Conservation (phyloP, 305 asterid species). For the Fraxinus velutina region DNA sequence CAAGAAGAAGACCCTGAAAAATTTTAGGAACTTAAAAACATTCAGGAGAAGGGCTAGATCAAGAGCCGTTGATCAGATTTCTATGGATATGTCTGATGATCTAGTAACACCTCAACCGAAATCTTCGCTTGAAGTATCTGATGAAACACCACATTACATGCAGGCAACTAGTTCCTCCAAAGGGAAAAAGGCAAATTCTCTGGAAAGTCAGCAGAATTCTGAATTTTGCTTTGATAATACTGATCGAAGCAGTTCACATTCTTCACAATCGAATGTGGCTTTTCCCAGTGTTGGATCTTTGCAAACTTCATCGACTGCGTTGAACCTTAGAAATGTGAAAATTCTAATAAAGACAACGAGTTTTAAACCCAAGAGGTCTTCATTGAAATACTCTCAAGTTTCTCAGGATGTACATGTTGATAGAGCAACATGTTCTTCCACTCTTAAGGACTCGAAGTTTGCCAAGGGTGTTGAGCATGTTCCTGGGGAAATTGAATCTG, state of each 20-base stretch:
- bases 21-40: slow-evolving; percentile 37
- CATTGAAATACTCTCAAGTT: slow-evolving; percentile 22
- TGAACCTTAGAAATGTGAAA: slow-evolving; percentile 49
- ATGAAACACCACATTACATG: slow-evolving; percentile 39
- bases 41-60: slow-evolving; percentile 44
- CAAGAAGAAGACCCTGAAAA: slow-evolving; percentile 26
- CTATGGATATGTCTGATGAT: slow-evolving; percentile 28
- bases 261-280: slow-evolving; percentile 14
- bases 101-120: slow-evolving; percentile 15
- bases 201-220: slow-evolving; percentile 30
- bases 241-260: slow-evolving; percentile 26
- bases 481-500: slow-evolving; percentile 27
- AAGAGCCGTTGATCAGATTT: slow-evolving; percentile 26
- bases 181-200: slow-evolving; percentile 35
- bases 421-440: slow-evolving; percentile 75
- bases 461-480: slow-evolving; percentile 38
- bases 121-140: slow-evolving; percentile 31
- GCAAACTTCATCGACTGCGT: slow-evolving; percentile 33
- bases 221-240: slow-evolving; percentile 40
- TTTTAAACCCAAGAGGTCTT: slow-evolving; percentile 51
- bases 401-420: slow-evolving; percentile 36
- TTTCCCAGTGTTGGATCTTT: slow-evolving; percentile 19
- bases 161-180: slow-evolving; percentile 44
- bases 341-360: slow-evolving; percentile 53
- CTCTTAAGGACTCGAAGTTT: slow-evolving; percentile 59